phyloP scores from a whole-genome alignment of 495 filamentous ascomycete species.

The Hypoxylon cercidicola region DNA sequence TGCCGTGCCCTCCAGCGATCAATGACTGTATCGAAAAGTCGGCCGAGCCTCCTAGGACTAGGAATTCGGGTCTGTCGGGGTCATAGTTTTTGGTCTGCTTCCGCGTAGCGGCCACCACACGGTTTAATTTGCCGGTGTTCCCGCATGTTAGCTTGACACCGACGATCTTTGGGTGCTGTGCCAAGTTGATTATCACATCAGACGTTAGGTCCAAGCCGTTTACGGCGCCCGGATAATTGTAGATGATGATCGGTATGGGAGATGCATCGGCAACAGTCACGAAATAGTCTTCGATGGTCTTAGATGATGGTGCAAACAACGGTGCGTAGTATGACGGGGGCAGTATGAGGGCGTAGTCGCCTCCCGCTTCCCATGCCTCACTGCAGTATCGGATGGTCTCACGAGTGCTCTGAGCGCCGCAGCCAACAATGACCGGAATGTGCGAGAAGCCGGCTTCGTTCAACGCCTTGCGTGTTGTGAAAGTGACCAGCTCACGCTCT shows the following conservation, averaged over 20 bases:
- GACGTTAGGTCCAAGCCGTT: slow-evolving; percentile 85
- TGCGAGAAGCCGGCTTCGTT: slow-evolving; percentile 72
- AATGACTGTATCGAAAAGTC: slow-evolving; percentile 84
- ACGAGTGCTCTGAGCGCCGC: slow-evolving; percentile 83
- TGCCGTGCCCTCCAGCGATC: slow-evolving; percentile 77
- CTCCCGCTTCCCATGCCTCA: slow-evolving; percentile 80
- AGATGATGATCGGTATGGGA: slow-evolving; percentile 79
- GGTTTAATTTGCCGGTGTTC: slow-evolving; percentile 85
- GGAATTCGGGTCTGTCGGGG: slow-evolving; percentile 66
- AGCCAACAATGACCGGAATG: slow-evolving; percentile 88
- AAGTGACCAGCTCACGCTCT: slow-evolving; percentile 79
- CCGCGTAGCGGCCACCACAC: slow-evolving; percentile 80
- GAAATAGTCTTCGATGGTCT: slow-evolving; percentile 79
- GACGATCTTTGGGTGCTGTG: slow-evolving; percentile 78
- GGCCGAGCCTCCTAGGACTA: slow-evolving; percentile 84
- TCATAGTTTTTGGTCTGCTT: slow-evolving; percentile 74
- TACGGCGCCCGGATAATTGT: slow-evolving; percentile 89
- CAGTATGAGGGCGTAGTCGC: slow-evolving; percentile 88
- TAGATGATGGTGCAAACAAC: slow-evolving; percentile 65
- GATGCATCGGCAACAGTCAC: slow-evolving; percentile 72
- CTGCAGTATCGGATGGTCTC: slow-evolving; percentile 84
- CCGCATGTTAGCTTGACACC: slow-evolving; percentile 92
- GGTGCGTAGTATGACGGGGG: slow-evolving; percentile 88
- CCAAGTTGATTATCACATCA: slow-evolving; percentile 77
- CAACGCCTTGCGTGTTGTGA: slow-evolving; percentile 80